Conservation (phyloP, 768 basidiomycete genomes). For the Lactarius akahatsu region DNA sequence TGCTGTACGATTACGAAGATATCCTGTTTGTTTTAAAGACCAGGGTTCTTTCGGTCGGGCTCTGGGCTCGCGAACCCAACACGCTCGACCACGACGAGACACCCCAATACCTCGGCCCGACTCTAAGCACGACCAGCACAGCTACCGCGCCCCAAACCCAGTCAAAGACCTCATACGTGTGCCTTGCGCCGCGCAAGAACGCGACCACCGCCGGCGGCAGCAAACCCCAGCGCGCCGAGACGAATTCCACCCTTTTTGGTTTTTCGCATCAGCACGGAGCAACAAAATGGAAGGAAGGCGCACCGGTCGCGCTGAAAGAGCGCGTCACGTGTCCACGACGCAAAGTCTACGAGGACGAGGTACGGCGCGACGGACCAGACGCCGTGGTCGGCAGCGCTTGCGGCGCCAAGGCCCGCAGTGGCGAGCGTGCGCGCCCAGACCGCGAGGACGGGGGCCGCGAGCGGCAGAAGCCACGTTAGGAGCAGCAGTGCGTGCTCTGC, state of each 20-base stretch:
- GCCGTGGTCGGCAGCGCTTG: slow-evolving; percentile 82
- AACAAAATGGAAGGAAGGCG: not conserved
- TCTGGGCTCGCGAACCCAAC: not conserved
- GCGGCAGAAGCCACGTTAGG: slow-evolving; percentile 79
- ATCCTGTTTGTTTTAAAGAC: too few species aligned
- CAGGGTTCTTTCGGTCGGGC: too few species aligned
- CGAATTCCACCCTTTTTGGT: slow-evolving; percentile 27
- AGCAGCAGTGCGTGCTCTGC: slow-evolving; percentile 66
- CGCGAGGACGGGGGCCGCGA: slow-evolving; percentile 71
- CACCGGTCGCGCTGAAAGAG: slow-evolving; percentile 36
- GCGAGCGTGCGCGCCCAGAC: slow-evolving; percentile 89
- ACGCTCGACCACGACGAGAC: slow-evolving; percentile 6
- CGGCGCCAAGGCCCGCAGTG: slow-evolving; percentile 63
- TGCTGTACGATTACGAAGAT: too few species aligned
- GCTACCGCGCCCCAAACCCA: slow-evolving; percentile 50
- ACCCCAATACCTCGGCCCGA: slow-evolving; percentile 40
- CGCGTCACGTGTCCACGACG: slow-evolving; percentile 47
- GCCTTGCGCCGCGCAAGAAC: slow-evolving; percentile 66
- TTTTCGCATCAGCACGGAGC: not conserved
- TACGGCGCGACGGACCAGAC: slow-evolving; percentile 64
- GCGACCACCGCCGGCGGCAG: slow-evolving; percentile 49
- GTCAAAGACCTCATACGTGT: slow-evolving; percentile 66
- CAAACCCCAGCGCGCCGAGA: slow-evolving; percentile 57
- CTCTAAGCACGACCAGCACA: slow-evolving; percentile 45
- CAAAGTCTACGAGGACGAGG: slow-evolving; percentile 60